Evolutionary conservation across 805 yeast genomes (phyloP).

Genomic region (Metahyphopichia silvanorum): DNA sequence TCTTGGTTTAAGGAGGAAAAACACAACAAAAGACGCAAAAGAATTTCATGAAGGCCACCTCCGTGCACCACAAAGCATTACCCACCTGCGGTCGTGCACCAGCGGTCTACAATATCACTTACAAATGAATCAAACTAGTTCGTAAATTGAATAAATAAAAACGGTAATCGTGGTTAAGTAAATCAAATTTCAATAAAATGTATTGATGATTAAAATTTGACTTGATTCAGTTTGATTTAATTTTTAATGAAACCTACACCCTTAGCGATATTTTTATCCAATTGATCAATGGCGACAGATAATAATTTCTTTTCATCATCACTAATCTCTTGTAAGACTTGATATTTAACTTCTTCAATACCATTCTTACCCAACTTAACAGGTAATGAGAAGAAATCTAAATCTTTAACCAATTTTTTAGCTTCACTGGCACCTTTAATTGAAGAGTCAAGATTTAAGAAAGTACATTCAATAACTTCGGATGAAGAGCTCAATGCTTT

Average conservation of each 20-base stretch:
- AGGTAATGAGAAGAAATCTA: constrained; percentile 63
- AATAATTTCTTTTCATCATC: constrained; percentile 55
- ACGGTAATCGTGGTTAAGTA: too few species aligned
- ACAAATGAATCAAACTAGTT: too few species aligned
- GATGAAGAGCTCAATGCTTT: constrained; percentile 44
- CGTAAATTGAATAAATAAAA: too few species aligned
- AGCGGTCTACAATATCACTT: too few species aligned
- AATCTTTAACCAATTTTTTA: constrained; percentile 38
- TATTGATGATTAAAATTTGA: too few species aligned
- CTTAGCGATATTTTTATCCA: constrained; percentile 54
- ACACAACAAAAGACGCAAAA: constrained; percentile 1
- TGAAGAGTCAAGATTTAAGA: constrained; percentile 46
- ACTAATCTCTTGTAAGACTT: constrained; percentile 47
- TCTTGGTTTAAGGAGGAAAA: neutral
- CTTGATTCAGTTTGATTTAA: constrained; percentile 3
- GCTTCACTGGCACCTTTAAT: constrained; percentile 54
- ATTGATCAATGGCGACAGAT: constrained; percentile 50
- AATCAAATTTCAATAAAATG: too few species aligned
- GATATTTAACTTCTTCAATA: constrained; percentile 51
- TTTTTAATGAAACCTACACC: constrained; percentile 48
- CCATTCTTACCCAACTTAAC: constrained; percentile 54
- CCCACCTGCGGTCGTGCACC: too few species aligned
- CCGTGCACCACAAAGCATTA: too few species aligned
- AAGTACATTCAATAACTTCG: constrained; percentile 46
- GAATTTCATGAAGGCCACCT: too few species aligned